Percentiles rank a stretch among this genome's conserved stretches.
Conservation (phyloP, 352 stramenopile genomes). For the Pelagophyceae sp. region DNA sequence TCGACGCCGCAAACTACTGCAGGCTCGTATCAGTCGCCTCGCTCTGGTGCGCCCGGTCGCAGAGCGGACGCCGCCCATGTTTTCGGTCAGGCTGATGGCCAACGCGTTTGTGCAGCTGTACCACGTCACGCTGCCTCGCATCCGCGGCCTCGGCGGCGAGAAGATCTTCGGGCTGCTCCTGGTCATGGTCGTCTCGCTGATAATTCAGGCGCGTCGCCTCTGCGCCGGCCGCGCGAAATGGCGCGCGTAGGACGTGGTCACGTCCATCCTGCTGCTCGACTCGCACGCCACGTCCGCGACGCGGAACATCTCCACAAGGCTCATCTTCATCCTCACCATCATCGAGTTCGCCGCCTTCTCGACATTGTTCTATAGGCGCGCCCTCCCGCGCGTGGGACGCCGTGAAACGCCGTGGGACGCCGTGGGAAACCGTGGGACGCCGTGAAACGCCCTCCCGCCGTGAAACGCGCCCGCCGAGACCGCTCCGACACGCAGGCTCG, state of each 20-base stretch:
- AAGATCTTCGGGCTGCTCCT: background rate
- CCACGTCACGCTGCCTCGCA: conserved; percentile 4
- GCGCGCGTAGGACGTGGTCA: conserved; percentile 15
- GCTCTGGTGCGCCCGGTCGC: too few species aligned
- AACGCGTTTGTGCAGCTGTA: conserved; percentile 7
- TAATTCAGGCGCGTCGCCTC: too few species aligned
- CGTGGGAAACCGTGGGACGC: too few species aligned
- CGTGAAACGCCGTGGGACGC: too few species aligned
- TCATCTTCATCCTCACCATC: conserved; percentile 16
- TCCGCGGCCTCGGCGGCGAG: conserved; percentile 15
- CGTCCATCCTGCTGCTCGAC: background rate
- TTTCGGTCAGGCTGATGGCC: too few species aligned
- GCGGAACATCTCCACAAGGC: background rate
- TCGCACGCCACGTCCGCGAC: background rate
- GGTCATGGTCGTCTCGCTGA: background rate
- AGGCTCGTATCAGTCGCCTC: background rate
- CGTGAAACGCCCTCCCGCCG: too few species aligned
- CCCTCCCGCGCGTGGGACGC: background rate
- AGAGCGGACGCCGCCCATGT: too few species aligned
- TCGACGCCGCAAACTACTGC: background rate
- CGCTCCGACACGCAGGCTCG: too few species aligned
- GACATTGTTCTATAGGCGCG: conserved; percentile 11
- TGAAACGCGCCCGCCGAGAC: too few species aligned
- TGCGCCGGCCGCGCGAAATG: too few species aligned
- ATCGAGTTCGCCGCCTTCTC: conserved; percentile 10